Evolutionary conservation across 1,284 basidiomycete genomes (phyloP).

Genomic region (Salmacisia buchloeana): DNA sequence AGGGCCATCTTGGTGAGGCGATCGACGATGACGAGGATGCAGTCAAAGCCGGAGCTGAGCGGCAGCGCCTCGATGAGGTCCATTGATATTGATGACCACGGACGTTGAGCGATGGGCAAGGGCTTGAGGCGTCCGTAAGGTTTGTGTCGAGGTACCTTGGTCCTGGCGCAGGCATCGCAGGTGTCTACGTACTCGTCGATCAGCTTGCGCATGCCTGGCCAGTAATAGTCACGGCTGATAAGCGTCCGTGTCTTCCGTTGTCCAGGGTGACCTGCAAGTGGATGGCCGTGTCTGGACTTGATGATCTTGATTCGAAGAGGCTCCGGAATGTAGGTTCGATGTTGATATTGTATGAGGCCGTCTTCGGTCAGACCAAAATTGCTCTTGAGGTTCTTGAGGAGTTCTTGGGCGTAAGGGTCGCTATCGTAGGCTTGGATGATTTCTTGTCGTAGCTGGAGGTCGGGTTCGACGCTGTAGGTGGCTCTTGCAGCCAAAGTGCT

Average conservation of each 20-base stretch:
- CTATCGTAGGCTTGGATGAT: neutral
- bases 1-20: slow-evolving; percentile 48
- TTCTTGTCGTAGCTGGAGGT: neutral
- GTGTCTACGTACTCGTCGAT: slow-evolving; percentile 50
- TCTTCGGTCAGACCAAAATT: neutral
- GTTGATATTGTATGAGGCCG: neutral
- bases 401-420: neutral
- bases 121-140: slow-evolving; percentile 51
- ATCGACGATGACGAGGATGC: slow-evolving; percentile 53
- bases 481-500: neutral
- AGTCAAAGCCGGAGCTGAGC: slow-evolving; percentile 46
- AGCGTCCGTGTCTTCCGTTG: slow-evolving; percentile 1
- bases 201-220: slow-evolving; percentile 42
- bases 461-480: neutral
- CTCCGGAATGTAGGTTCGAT: neutral
- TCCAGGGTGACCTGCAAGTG: neutral
- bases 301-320: neutral
- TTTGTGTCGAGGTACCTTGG: slow-evolving; percentile 42
- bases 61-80: slow-evolving; percentile 55
- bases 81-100: slow-evolving; percentile 54
- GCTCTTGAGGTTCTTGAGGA: neutral
- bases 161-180: slow-evolving; percentile 53
- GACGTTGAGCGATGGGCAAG: slow-evolving; percentile 46
- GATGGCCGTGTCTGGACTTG: neutral
- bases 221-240: slow-evolving; percentile 52